Conservation (phyloP, 768 basidiomycete genomes). For the Boletus rubropictus region DNA sequence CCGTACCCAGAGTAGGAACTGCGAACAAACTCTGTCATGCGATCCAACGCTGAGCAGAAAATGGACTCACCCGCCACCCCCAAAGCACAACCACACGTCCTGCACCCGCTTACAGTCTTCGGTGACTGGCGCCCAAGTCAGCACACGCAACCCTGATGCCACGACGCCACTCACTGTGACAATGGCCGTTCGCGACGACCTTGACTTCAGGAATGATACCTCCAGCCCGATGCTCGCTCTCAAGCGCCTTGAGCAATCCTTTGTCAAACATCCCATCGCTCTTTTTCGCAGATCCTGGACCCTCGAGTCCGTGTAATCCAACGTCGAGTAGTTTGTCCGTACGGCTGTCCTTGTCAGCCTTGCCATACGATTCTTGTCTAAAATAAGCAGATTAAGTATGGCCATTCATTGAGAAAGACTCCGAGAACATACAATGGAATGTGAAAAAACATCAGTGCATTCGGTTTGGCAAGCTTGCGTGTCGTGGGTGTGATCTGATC, state of each 20-base stretch:
- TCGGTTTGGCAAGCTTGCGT: conserved; percentile 77
- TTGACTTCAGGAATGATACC: conserved; percentile 66
- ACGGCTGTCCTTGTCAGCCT: conserved; percentile 57
- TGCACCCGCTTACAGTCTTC: conserved; percentile 83
- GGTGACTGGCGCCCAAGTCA: conserved; percentile 48
- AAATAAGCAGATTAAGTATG: background rate
- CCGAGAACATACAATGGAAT: conserved; percentile 70
- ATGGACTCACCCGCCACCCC: conserved; percentile 65
- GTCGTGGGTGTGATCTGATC: conserved; percentile 54
- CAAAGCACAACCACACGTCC: conserved; percentile 90
- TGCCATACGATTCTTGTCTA: conserved; percentile 70
- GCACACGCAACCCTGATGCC: background rate
- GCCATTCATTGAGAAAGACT: background rate
- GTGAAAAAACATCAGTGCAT: conserved; percentile 97
- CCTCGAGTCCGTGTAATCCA: conserved; percentile 59
- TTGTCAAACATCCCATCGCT: conserved; percentile 84
- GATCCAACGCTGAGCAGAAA: background rate
- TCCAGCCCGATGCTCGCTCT: conserved; percentile 56
- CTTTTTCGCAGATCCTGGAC: conserved; percentile 54
- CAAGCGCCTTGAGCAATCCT: conserved; percentile 64
- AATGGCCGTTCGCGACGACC: conserved; percentile 86
- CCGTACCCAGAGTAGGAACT: conserved; percentile 83
- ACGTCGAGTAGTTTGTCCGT: conserved; percentile 63
- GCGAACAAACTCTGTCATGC: background rate
- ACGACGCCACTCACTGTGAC: conserved; percentile 53